Percentiles rank a stretch among this genome's conserved stretches.
Evolutionary conservation across 2,329 filamentous ascomycete genomes (phyloP).

Genomic region (Aspergillus luchuensis): DNA sequence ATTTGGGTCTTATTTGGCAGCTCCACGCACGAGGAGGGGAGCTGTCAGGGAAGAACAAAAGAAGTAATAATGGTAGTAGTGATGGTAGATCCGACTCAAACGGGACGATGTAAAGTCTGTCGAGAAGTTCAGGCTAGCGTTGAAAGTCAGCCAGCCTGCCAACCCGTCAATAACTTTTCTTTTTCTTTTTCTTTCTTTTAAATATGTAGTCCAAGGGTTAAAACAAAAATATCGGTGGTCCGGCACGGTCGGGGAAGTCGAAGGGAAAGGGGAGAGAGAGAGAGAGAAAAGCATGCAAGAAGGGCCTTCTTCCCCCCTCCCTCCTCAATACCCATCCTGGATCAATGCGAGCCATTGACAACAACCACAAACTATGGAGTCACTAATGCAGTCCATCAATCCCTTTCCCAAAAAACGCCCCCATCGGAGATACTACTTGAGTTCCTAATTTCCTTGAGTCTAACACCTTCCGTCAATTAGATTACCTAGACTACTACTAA

Average conservation of each 20-base stretch:
- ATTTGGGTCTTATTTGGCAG: not conserved
- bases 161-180: not conserved
- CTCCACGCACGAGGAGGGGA: not conserved
- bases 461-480: too few relatives aligned
- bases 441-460: not conserved
- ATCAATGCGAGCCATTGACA: not conserved
- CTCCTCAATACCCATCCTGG: not conserved
- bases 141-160: not conserved
- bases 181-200: not conserved
- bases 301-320: not conserved
- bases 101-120: too few relatives aligned
- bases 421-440: not conserved
- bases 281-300: not conserved
- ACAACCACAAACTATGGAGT: not conserved
- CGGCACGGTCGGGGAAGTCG: not conserved
- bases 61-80: too few relatives aligned
- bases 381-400: not conserved
- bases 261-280: not conserved
- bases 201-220: not conserved
- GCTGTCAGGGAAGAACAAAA: not conserved
- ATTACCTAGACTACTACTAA: not conserved
- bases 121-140: too few relatives aligned
- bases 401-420: not conserved
- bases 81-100: too few relatives aligned
- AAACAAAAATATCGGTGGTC: not conserved